Base-by-base conservation (phyloP, 192 early-diverging fungal genomes). In the Backusella luteola region DNA sequence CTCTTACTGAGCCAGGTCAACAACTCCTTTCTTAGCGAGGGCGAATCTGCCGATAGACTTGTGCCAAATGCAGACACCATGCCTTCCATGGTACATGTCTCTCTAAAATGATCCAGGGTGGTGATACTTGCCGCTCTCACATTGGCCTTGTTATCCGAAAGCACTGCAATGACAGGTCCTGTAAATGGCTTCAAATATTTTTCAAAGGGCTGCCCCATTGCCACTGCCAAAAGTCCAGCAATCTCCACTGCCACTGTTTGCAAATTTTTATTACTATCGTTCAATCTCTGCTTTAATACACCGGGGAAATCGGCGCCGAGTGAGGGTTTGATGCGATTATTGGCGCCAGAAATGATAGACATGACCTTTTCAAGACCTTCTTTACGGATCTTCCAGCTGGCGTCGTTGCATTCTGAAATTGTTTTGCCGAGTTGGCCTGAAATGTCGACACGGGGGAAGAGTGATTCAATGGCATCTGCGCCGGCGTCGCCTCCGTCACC, bases 321-420 rank as follows among this genome's bases (percentile, higher is more conserved):
- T 66, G 89, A 94, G 4, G 95, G 94, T 72, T 93, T 90, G 29
- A 98, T 91, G 7, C 94, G 87, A 69, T 95, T 91, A 81, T 96
- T 95, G 32, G 94, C 88, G 8, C 83, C 81, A 38, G 93, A 90
- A 34, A 99, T 78, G 44, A 96, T 90, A 1, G 77, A 88, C 26
- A 88, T 83, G 9, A 98, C 86, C 76, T 94, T 90, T 8, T 98
- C 97, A 67, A 99, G 77, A 1, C 85, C 98, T 44, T 94, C 96
- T 79, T 98, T 97, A 66, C 98, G 90, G 44, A 90, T 85, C 81
- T 96, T 97, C 98, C 98, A 99, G 69, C 95, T 92, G 67, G 87
- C 86, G 82, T 97, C 93, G 34, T 85, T 87, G 63, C 94, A 88
- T 34, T 94, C 88, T 53, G 93, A 36, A 66, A 77, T 63, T 83